Base-by-base conservation (phyloP, 1,284 basidiomycete species). In the Singerocomus inundabilis region DNA sequence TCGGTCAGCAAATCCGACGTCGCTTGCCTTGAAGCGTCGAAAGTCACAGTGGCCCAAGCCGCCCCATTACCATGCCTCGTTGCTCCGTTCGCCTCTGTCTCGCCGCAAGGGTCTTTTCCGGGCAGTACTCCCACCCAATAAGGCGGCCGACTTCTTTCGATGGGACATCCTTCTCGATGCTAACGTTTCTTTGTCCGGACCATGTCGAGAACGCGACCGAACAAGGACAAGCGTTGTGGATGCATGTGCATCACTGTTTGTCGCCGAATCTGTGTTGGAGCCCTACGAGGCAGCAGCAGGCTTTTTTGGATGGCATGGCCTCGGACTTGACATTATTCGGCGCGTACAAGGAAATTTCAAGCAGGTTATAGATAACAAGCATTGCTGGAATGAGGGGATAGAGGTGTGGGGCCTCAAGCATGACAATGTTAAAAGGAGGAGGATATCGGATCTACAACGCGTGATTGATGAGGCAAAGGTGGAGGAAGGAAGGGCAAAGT, bases 61-160 rank as follows among this genome's bases (percentile, higher is more conserved):
- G 11, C 63, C 63, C 25, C 62, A 69, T 25, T 69, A 69, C 24
- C 67, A 65, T 13, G 55, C 66, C 36, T 52, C 66, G 12, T 16
- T 65, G 8, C 67, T 65, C 38, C 64, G 66, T 11, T 57, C 67
- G 0, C 61, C 63, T 33, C 43, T 68, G 1, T 65, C 67, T 13
- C 56, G 32, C 21, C 55, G 67, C 12, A 68, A 61, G 12, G 61
- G 62, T 16, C 51, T 56, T 39, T 67, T 68, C 26, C 45, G 63
- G 16, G 54, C 53, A 29, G 44, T 66, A 0, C 53, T 62, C 21
- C 38, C 55, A 2, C 55, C 65, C 6, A 41, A 30, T 13, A 44
- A 52, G 30, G 57, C 60, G 3, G 42, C 62, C 39, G 59, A 67
- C 48, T 67, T 66, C 31, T 67, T 64, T 48, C 61, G 55, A 1